phyloP scores from a whole-genome alignment of 306 rosid species.

The Comarum palustre region DNA sequence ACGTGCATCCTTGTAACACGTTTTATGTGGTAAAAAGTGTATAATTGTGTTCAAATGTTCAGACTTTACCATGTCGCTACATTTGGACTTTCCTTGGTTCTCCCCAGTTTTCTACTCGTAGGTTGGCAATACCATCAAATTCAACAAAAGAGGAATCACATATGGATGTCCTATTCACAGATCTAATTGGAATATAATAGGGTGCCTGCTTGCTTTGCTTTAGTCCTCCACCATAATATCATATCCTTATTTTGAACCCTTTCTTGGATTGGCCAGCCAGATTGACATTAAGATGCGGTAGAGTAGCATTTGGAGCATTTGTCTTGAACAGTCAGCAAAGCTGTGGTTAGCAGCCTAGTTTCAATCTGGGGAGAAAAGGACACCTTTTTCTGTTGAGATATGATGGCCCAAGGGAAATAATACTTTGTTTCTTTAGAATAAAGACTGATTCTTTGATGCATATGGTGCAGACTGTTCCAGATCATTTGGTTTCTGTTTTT shows the following conservation, averaged over 20 bases:
- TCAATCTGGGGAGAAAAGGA: neutral
- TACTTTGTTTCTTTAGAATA: neutral
- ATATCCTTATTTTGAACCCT: neutral
- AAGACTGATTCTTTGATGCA: neutral
- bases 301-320: constrained; percentile 3
- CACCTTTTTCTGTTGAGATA: neutral
- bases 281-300: neutral
- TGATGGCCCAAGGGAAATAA: neutral
- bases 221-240: neutral
- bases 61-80: neutral
- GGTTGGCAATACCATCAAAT: neutral
- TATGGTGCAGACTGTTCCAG: neutral
- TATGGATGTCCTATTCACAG: neutral
- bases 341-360: neutral
- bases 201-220: neutral
- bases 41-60: neutral
- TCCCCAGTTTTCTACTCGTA: neutral
- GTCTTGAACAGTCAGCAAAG: neutral
- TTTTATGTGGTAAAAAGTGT: neutral
- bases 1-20: neutral
- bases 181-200: neutral
- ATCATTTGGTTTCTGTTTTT: neutral
- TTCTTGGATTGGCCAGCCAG: constrained; percentile 1
- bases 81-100: neutral
- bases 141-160: neutral